A percentile compares a stretch with the other conserved stretches of the same genome.
Conservation (phyloP, 179 eudicot genomes). For the Patellifolia procumbens region DNA sequence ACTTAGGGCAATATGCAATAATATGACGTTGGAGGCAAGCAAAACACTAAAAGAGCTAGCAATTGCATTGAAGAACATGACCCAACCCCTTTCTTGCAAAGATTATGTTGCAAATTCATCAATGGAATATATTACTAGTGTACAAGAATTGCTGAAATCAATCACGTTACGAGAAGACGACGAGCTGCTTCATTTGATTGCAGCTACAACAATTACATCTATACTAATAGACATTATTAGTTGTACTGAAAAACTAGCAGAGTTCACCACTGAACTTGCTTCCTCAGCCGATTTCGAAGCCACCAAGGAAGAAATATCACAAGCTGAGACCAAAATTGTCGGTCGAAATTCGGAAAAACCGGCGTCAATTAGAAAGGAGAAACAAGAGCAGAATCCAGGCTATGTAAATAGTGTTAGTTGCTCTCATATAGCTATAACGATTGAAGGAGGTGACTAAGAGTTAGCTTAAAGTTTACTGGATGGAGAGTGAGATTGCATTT, state of each 20-base stretch:
- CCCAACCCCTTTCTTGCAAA: background rate
- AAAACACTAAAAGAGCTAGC: background rate
- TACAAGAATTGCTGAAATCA: background rate
- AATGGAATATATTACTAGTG: background rate
- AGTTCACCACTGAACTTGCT: background rate
- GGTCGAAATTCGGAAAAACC: background rate
- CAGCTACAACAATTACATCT: background rate
- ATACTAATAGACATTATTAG: background rate
- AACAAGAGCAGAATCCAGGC: background rate
- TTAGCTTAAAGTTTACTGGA: background rate
- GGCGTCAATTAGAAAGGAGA: background rate
- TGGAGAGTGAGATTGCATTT: background rate
- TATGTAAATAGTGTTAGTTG: background rate
- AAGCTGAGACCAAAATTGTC: background rate
- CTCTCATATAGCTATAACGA: background rate
- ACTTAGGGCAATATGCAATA: background rate
- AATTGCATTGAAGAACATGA: background rate
- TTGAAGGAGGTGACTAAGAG: background rate
- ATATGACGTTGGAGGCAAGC: background rate
- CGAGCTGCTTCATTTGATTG: background rate
- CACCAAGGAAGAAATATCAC: background rate
- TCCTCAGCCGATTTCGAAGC: background rate
- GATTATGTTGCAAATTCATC: background rate
- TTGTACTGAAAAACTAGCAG: background rate
- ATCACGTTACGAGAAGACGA: background rate